These are phyloP conservation scores for Leccinum arenicola DNA, from an alignment of 768 basidiomycete genomes.

Conservation along the genomic window DNA sequence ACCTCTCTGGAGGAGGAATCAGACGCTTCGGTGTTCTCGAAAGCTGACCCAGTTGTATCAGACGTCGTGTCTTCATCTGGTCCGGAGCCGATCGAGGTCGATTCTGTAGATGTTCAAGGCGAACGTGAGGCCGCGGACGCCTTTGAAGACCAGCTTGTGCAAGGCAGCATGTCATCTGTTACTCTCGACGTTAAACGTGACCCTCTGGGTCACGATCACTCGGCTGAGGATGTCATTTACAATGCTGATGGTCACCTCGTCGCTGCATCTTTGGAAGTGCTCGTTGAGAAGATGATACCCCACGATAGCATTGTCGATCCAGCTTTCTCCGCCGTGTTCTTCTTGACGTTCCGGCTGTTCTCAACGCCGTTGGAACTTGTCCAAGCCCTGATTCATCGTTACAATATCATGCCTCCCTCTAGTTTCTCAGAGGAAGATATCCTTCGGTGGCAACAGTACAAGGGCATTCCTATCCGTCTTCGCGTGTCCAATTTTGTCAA, in stretches of 20 bases:
- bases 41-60: constrained; percentile 26
- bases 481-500: constrained; percentile 93
- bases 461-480: constrained; percentile 86
- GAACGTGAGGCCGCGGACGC: constrained; percentile 30
- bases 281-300: constrained; percentile 98
- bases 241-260: constrained; percentile 88
- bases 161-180: constrained; percentile 50
- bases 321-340: constrained; percentile 86
- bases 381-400: constrained; percentile 75
- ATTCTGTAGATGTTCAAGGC: constrained; percentile 49
- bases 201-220: constrained; percentile 68
- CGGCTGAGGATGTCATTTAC: constrained; percentile 81
- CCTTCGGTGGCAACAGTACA: constrained; percentile 79
- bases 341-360: constrained; percentile 93
- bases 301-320: constrained; percentile 89
- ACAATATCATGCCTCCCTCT: constrained; percentile 70
- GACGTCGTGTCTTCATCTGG: constrained; percentile 29
- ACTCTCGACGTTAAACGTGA: constrained; percentile 41
- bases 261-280: constrained; percentile 81
- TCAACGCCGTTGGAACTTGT: constrained; percentile 75
- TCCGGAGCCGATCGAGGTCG: constrained; percentile 39
- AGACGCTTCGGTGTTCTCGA: constrained; percentile 32
- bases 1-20: constrained; percentile 52
- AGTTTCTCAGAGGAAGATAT: constrained; percentile 57
- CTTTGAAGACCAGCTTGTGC: constrained; percentile 54